Conservation (phyloP, 192 early-diverging fungal genomes). For the Linnemannia elongata region DNA sequence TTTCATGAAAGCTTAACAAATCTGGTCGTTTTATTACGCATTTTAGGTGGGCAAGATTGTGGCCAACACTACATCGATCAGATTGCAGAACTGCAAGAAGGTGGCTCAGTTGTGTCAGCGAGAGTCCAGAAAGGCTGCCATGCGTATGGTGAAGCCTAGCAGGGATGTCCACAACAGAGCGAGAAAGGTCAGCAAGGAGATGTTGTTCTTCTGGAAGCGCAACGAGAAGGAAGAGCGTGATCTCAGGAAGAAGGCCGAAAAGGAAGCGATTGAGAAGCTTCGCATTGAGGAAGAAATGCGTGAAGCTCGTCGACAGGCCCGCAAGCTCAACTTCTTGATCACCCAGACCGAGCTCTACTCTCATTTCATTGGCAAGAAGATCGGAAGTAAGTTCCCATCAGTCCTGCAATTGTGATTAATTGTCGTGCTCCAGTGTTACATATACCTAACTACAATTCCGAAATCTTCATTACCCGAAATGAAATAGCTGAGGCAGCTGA, state of each 20-base stretch:
- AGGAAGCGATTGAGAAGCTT: conserved; percentile 83
- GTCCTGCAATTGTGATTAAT: too few relatives aligned
- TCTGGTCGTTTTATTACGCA: not conserved
- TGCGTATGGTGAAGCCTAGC: conserved; percentile 65
- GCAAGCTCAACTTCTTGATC: conserved; percentile 94
- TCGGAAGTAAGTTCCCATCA: conserved; percentile 56
- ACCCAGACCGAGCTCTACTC: conserved; percentile 94
- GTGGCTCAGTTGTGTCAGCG: conserved; percentile 80
- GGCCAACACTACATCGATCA: conserved; percentile 57
- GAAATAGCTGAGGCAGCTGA: conserved; percentile 45
- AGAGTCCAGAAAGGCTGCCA: conserved; percentile 72
- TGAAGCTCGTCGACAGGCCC: conserved; percentile 84
- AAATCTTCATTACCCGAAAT: not conserved
- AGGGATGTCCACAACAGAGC: conserved; percentile 75
- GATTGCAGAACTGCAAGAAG: conserved; percentile 75
- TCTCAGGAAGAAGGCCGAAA: conserved; percentile 87
- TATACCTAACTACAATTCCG: not conserved
- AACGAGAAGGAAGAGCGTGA: conserved; percentile 94
- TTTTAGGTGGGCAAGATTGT: conserved; percentile 65
- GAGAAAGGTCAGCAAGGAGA: conserved; percentile 68
- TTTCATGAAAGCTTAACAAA: not conserved
- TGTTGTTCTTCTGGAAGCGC: conserved; percentile 92
- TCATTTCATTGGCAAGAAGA: conserved; percentile 92
- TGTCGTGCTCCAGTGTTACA: not conserved
- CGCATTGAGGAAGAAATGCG: conserved; percentile 86